phyloP scores from a whole-genome alignment of 2,329 filamentous ascomycete species.

The Microdochium paspali region DNA sequence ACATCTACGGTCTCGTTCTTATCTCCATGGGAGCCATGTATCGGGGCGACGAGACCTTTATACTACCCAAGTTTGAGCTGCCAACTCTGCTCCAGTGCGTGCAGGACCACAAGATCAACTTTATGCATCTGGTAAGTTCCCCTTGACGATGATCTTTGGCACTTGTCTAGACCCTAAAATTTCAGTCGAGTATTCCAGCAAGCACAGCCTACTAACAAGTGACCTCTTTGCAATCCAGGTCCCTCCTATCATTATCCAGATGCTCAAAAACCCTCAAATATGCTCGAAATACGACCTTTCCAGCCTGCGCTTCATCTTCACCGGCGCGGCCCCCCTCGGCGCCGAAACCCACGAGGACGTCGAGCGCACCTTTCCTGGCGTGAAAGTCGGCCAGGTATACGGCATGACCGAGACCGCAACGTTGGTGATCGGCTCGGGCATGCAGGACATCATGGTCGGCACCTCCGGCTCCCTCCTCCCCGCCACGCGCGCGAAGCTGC shows the following conservation, averaged over 20 bases:
- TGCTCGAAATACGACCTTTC: slow-evolving; percentile 63
- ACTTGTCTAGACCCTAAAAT: background rate
- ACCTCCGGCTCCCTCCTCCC: slow-evolving; percentile 65
- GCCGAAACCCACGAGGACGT: slow-evolving; percentile 58
- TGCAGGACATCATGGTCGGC: slow-evolving; percentile 58
- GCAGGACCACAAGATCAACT: slow-evolving; percentile 55
- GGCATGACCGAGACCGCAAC: slow-evolving; percentile 74
- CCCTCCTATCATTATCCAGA: slow-evolving; percentile 71
- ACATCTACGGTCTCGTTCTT: slow-evolving; percentile 69
- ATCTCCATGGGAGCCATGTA: slow-evolving; percentile 57
- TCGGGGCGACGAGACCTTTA: slow-evolving; percentile 61
- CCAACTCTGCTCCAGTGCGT: slow-evolving; percentile 50
- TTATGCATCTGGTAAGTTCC: slow-evolving; percentile 50
- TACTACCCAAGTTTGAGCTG: slow-evolving; percentile 68
- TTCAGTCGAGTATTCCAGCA: background rate
- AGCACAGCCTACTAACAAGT: background rate
- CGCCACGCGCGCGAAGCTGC: slow-evolving; percentile 52
- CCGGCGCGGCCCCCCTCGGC: slow-evolving; percentile 70
- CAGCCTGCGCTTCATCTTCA: slow-evolving; percentile 56
- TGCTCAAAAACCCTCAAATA: slow-evolving; percentile 55
- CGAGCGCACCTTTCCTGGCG: slow-evolving; percentile 31
- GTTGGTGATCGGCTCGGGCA: slow-evolving; percentile 51
- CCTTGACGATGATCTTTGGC: too few relatives aligned
- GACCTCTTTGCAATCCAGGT: slow-evolving; percentile 37
- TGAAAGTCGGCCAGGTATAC: slow-evolving; percentile 58